A percentile compares a stretch with the other conserved stretches of the same genome.
Conservation (phyloP, 2,329 filamentous ascomycete species). For the Periconia sp. region DNA sequence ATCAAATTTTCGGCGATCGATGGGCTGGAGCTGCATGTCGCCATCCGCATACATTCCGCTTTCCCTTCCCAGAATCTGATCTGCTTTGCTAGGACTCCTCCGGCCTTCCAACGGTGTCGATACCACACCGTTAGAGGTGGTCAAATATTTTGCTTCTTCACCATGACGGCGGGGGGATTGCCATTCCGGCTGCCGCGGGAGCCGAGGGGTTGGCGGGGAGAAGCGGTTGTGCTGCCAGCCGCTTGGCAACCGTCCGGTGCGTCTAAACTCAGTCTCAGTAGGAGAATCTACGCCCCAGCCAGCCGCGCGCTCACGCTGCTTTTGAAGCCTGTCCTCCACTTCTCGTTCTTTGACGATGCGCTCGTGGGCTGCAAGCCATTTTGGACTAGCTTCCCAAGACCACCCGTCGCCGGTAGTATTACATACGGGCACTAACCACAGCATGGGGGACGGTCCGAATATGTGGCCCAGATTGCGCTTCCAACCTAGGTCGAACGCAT, state of each 20-base stretch:
- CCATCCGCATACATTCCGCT: constrained; percentile 44
- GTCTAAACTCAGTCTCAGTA: constrained; percentile 44
- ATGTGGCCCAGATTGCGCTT: constrained; percentile 79
- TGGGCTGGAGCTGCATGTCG: constrained; percentile 47
- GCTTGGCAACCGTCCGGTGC: constrained; percentile 30
- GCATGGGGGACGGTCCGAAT: constrained; percentile 73
- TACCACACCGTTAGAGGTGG: constrained; percentile 40
- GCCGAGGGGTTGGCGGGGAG: constrained; percentile 32
- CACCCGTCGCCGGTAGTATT: constrained; percentile 93
- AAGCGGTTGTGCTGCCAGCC: constrained; percentile 38
- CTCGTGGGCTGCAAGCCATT: constrained; percentile 77
- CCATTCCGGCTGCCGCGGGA: constrained; percentile 39
- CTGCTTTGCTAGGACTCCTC: constrained; percentile 48
- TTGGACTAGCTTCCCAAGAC: constrained; percentile 85
- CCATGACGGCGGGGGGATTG: constrained; percentile 29
- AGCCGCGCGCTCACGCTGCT: constrained; percentile 67
- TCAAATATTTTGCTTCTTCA: constrained; percentile 41
- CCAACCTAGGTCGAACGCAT: constrained; percentile 91
- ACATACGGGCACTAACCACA: constrained; percentile 82
- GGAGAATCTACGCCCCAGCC: constrained; percentile 66
- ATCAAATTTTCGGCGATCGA: constrained; percentile 45
- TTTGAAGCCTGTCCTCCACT: constrained; percentile 57
- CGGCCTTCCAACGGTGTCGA: constrained; percentile 40
- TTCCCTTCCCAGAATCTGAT: constrained; percentile 49
- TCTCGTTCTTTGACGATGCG: constrained; percentile 55